Base-by-base conservation (phyloP, 352 stramenopile genomes). In the Phytopythium mirpurense region DNA sequence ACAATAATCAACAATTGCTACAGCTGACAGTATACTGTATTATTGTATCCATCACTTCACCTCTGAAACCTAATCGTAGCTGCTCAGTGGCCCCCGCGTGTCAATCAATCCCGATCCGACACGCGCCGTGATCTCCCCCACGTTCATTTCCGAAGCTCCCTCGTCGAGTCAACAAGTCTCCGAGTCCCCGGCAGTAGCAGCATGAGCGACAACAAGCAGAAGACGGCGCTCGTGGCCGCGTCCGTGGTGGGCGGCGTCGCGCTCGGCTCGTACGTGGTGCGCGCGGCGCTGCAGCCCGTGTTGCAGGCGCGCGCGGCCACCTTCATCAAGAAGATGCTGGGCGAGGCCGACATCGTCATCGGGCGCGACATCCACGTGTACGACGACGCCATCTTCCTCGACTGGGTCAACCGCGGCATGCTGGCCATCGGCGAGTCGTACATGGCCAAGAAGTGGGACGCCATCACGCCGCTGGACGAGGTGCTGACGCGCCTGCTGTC, bases 371-470 rank as follows among this genome's bases (percentile, higher is more conserved):
- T 93, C 58, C 56, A 68, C 54, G 76, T 93, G 51, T 72, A 93
- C 67, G 79, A 93, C 67, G 73, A 88, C 21, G 64, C 74, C 54
- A 93, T 93, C 57, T 93, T 86, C 73, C 74, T 93, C 16, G 83
- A 93, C 74, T 93, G 83, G 83, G 68, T 89, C 37, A 73, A 86
- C 65, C 78, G 74, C 56, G 83, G 83, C 55, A 93, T 93, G 83
- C 64, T 93, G 42, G 83, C 68, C 26, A 93, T 93, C 47, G 83
- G 83, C 56, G 83, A 93, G 68, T 93, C 83, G 49, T 93, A 93
- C 78, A 93, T 93, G 83, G 75, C 72, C 59, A 87, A 88, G 65
- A 86, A 93, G 64, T 93, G 83, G 83, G 83, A 93, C 31, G 68
- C 83, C 55, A 71, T 93, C 54, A 87, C 83, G 43, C 83, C 83